Conservation (phyloP, 2,329 filamentous ascomycete species). For the Sporothrix brasiliensis region DNA sequence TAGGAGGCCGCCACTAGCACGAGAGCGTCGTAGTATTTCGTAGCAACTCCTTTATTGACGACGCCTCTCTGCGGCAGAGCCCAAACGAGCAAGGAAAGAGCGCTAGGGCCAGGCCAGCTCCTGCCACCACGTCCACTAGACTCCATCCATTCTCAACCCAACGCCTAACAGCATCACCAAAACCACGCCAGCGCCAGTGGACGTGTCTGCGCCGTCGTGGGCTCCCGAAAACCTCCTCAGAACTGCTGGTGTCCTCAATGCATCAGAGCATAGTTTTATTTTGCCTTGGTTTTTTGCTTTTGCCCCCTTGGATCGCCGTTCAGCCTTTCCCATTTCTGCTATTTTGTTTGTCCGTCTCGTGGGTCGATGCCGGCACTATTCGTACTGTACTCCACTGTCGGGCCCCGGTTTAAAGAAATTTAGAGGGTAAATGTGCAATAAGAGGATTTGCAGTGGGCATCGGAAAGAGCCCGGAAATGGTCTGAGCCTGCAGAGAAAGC, state of each 20-base stretch:
- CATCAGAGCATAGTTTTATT: not conserved
- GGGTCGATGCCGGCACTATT: not conserved
- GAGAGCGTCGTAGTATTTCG: not conserved
- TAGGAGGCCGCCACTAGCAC: constrained; percentile 10
- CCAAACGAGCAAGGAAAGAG: not conserved
- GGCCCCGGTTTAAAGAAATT: not conserved
- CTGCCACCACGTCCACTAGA: not conserved
- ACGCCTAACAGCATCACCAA: not conserved
- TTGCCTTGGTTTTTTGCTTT: not conserved
- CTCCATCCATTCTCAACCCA: not conserved
- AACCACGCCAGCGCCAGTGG: not conserved
- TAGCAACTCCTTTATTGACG: not conserved
- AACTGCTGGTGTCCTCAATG: constrained; percentile 1
- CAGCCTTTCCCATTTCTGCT: constrained; percentile 16
- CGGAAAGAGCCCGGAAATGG: not conserved
- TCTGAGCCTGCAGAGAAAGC: not conserved
- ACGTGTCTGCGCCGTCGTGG: not conserved
- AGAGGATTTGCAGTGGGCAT: not conserved
- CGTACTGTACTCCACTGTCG: not conserved
- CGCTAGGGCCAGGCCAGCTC: not conserved
- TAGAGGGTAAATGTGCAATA: not conserved
- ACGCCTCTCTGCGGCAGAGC: not conserved
- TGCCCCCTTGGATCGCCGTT: not conserved
- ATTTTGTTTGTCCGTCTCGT: not conserved
- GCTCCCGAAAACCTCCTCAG: not conserved